A percentile compares a stretch with the other conserved stretches of the same genome.
These are phyloP conservation scores for Waltiozyma sp. DNA, from an alignment of 1,139 yeast genomes.

Conservation along the genomic window DNA sequence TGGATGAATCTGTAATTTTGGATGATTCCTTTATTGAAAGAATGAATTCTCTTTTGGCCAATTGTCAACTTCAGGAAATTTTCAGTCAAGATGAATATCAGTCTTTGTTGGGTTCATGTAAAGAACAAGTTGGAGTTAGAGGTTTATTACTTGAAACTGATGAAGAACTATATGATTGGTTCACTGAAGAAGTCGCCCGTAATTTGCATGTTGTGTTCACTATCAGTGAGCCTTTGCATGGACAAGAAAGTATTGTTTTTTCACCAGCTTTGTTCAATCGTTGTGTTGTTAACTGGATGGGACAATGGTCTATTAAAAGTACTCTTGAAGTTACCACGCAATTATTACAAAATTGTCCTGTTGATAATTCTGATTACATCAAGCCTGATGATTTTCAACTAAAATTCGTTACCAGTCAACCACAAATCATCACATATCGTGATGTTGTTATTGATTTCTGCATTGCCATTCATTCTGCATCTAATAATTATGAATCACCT, in stretches of 20 bases:
- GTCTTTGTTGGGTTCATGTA: slow-evolving; percentile 43
- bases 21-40: slow-evolving; percentile 79
- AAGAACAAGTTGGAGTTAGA: slow-evolving; percentile 45
- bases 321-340: slow-evolving; percentile 39
- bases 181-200: slow-evolving; percentile 51
- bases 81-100: slow-evolving; percentile 68
- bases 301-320: slow-evolving; percentile 57
- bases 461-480: slow-evolving; percentile 33
- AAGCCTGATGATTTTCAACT: slow-evolving; percentile 18
- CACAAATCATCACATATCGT: slow-evolving; percentile 22
- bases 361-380: slow-evolving; percentile 35
- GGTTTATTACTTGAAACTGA: slow-evolving; percentile 57
- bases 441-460: slow-evolving; percentile 39
- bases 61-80: slow-evolving; percentile 86
- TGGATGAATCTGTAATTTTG: slow-evolving; percentile 71
- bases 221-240: slow-evolving; percentile 38
- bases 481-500: slow-evolving; percentile 29
- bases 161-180: slow-evolving; percentile 73
- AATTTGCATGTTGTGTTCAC: slow-evolving; percentile 82
- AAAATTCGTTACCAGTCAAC: slow-evolving; percentile 8
- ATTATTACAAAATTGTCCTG: slow-evolving; percentile 35
- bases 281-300: slow-evolving; percentile 87
- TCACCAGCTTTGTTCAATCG: slow-evolving; percentile 91
- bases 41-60: slow-evolving; percentile 86
- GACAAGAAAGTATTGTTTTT: slow-evolving; percentile 39